Conservation (phyloP, 306 rosid genomes). For the Sechiopsis laciniata region DNA sequence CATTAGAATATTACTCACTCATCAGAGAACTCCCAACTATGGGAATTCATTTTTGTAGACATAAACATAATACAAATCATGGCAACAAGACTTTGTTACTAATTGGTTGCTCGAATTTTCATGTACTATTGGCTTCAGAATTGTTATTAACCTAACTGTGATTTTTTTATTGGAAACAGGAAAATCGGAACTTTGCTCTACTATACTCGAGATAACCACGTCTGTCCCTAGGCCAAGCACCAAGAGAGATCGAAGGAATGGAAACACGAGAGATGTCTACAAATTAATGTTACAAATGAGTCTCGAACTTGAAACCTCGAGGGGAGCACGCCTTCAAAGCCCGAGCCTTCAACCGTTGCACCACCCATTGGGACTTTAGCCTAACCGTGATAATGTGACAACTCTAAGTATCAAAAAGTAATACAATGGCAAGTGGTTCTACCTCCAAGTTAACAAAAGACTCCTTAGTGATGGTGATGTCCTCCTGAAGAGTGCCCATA, state of each 20-base stretch:
- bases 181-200: too few relatives aligned
- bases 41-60: neutral
- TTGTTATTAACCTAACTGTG: neutral
- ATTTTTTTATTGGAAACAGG: too few relatives aligned
- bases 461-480: slow-evolving; percentile 46
- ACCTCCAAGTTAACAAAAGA: slow-evolving; percentile 75
- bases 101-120: neutral
- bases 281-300: too few relatives aligned
- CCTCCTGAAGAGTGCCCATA: slow-evolving; percentile 76
- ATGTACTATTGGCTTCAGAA: neutral
- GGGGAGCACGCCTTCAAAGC: too few relatives aligned
- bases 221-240: too few relatives aligned
- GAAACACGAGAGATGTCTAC: too few relatives aligned
- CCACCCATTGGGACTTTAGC: too few relatives aligned
- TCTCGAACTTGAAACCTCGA: too few relatives aligned
- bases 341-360: too few relatives aligned
- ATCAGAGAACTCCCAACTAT: neutral
- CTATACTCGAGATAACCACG: too few relatives aligned
- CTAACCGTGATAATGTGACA: neutral
- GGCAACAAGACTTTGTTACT: neutral
- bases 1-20: neutral
- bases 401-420: neutral
- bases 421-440: slow-evolving; percentile 13
- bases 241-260: too few relatives aligned
- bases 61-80: neutral